Evolutionary conservation across 768 basidiomycete genomes (phyloP).

Genomic region (Russula abietina): DNA sequence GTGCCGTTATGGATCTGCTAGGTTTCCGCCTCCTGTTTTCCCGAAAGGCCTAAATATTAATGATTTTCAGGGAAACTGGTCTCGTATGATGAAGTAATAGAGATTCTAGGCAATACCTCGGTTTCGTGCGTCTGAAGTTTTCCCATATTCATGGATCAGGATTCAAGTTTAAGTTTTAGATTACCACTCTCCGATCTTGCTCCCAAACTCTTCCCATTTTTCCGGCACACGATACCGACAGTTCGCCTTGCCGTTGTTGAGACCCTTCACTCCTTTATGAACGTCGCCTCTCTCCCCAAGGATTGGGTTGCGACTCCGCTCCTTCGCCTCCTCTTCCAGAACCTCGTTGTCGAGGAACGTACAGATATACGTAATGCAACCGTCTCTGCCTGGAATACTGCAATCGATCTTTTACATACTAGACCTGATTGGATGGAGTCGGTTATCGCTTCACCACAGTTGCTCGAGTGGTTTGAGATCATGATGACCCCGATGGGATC

Average conservation of each 20-base stretch:
- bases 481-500: conserved; percentile 87
- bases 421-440: conserved; percentile 45
- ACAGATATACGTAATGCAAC: conserved; percentile 73
- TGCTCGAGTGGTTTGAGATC: conserved; percentile 80
- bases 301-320: conserved; percentile 79
- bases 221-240: conserved; percentile 91
- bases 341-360: conserved; percentile 88
- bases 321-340: conserved; percentile 85
- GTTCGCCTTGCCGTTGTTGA: conserved; percentile 92
- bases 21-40: conserved; percentile 40
- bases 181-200: conserved; percentile 76
- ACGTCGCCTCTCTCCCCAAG: conserved; percentile 60
- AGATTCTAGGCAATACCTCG: conserved; percentile 60
- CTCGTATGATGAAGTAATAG: conserved; percentile 69
- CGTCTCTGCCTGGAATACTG: conserved; percentile 65
- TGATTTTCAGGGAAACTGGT: conserved; percentile 66
- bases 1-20: conserved; percentile 95
- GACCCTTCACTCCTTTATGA: conserved; percentile 82
- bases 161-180: conserved; percentile 37
- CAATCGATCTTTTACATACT: conserved; percentile 49
- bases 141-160: not conserved
- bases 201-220: conserved; percentile 88
- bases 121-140: conserved; percentile 54
- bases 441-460: conserved; percentile 50
- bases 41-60: not conserved